Conservation (phyloP, 139 green algal genomes). For the Coelastrella sp. region DNA sequence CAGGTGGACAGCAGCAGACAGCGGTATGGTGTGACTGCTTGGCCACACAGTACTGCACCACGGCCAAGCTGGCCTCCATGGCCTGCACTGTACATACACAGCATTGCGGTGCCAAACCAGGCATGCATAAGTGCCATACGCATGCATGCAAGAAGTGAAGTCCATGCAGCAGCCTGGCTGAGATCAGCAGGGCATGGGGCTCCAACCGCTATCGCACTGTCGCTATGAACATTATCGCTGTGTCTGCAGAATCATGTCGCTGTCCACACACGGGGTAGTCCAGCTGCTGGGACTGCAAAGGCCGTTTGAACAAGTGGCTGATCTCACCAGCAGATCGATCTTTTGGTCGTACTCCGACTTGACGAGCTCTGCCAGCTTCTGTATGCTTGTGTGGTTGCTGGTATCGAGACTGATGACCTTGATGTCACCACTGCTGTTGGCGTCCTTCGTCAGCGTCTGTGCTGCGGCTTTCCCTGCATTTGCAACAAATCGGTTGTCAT, state of each 20-base stretch:
- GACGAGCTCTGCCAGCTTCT: constrained; percentile 8
- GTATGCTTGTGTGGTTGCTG: background rate
- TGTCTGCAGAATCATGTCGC: too few species aligned
- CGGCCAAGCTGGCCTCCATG: too few species aligned
- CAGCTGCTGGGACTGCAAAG: background rate
- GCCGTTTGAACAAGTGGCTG: background rate
- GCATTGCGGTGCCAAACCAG: too few species aligned
- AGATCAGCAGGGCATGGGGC: too few species aligned
- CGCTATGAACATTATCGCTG: background rate
- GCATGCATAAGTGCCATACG: too few species aligned
- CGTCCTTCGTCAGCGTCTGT: background rate
- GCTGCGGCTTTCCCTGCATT: constrained; percentile 22
- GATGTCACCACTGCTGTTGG: constrained; percentile 11
- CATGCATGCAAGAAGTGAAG: too few species aligned
- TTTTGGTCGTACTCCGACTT: constrained; percentile 25
- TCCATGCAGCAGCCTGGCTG: too few species aligned
- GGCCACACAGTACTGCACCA: too few species aligned
- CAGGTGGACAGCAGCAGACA: background rate
- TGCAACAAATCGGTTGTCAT: background rate
- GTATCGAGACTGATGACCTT: constrained; percentile 9
- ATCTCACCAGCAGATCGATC: constrained; percentile 44
- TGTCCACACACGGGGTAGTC: background rate
- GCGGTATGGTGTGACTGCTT: background rate
- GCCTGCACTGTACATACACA: too few species aligned
- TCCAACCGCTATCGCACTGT: too few species aligned